Evolutionary conservation across 768 basidiomycete genomes (phyloP), one percentile per base, ranked within the genome.

Genomic region (Lactarius vividus): DNA sequence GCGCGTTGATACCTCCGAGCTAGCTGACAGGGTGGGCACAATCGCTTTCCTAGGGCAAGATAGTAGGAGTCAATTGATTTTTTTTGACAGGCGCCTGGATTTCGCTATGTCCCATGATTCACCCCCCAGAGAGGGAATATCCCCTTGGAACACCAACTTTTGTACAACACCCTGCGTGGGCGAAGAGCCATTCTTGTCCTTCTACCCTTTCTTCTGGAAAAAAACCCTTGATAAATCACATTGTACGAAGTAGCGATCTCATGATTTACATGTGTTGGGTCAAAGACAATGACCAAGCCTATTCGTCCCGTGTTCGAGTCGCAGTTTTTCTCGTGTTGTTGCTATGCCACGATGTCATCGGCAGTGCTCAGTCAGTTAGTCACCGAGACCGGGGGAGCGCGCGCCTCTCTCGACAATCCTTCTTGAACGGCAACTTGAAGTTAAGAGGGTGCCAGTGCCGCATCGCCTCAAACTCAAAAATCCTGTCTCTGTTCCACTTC

Each of bases 11-110:
- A 89, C 86, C 0, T 79, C 81, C 31, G 82, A 87, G 67, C 73
- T 88, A 8, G 89, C 89, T 1, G 89, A 91, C 71, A 80, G 85
- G 78, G 88, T 88, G 66, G 33, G 79, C 35, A 33, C 26, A 10
- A 26, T 58, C 28, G 28, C 26, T n/a, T 57, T 61, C 35, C 44
- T 39, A 20, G 46, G 61, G 40, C 10, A 8, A 16, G 33, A 33
- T 33, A n/a, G 6, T 29, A 28, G 59, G 10, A 15, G 23, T 16
- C 26, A 16, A 44, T 42, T 13, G 53, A 56, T 13, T 49, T 49
- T 49, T 49, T 15, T 56, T 58, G 56, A 56, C 64, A 88, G 87
- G 85, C 87, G 0, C 83, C 84, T 3, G 77, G 77, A 23, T 89
- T 88, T 78, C 84, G 87, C 60, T 89, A 88, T 65, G 71, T 84